phyloP scores from a whole-genome alignment of 2,329 filamentous ascomycete species.

The Emergomyces africanus region DNA sequence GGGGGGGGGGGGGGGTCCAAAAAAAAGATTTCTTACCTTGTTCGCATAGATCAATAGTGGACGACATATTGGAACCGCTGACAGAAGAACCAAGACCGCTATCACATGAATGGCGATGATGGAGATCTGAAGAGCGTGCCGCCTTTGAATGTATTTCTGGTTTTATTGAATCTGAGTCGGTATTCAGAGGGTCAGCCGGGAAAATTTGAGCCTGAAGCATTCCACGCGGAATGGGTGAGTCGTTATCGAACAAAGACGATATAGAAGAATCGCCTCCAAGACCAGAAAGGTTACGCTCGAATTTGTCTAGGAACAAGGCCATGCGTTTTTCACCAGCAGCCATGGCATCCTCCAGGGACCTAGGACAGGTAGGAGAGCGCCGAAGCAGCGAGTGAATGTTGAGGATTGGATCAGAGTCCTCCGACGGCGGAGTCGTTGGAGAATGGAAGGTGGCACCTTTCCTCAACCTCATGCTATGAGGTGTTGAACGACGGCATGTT shows the following conservation, averaged over 20 bases:
- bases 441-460: conserved; percentile 56
- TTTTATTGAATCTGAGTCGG: conserved; percentile 13
- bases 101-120: conserved; percentile 63
- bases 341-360: conserved; percentile 54
- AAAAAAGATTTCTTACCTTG: conserved; percentile 22
- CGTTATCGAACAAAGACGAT: conserved; percentile 34
- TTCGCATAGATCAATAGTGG: conserved; percentile 35
- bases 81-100: conserved; percentile 81
- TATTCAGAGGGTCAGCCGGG: conserved; percentile 26
- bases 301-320: conserved; percentile 50
- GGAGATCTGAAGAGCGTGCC: conserved; percentile 34
- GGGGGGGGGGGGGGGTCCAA: too few species aligned
- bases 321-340: conserved; percentile 57
- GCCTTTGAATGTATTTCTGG: conserved; percentile 9
- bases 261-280: conserved; percentile 19
- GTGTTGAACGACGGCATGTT: conserved; percentile 14
- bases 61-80: conserved; percentile 39
- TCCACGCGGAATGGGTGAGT: conserved; percentile 47
- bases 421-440: conserved; percentile 29
- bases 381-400: conserved; percentile 40
- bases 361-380: conserved; percentile 49
- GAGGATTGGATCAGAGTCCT: conserved; percentile 30
- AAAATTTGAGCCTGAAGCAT: conserved; percentile 46
- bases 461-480: conserved; percentile 43
- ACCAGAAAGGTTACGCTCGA: conserved; percentile 50